Evolutionary conservation across 441 rosid genomes (phyloP).

Genomic region (Biscutella auriculata): DNA sequence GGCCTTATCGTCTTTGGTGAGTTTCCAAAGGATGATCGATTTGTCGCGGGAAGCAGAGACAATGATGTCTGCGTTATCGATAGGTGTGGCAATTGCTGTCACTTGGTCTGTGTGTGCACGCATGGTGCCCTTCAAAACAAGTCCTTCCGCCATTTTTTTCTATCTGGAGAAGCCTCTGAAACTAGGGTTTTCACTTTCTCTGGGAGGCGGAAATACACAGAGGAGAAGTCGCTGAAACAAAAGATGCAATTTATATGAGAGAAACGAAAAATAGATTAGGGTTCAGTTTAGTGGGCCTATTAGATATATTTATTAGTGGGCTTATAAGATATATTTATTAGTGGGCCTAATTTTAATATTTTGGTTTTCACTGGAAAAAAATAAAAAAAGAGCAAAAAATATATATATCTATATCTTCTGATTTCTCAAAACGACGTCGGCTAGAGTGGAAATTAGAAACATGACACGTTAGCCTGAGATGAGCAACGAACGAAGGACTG

Average conservation of each 20-base stretch:
- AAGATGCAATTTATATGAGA: slow-evolving; percentile 3
- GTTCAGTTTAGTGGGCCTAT: slow-evolving; percentile 13
- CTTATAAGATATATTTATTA: background rate
- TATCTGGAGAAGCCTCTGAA: slow-evolving; percentile 5
- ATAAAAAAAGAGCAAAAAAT: no score
- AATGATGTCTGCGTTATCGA: slow-evolving; percentile 80
- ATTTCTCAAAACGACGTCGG: background rate
- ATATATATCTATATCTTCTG: no score
- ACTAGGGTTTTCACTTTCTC: slow-evolving; percentile 17
- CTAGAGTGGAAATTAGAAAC: background rate
- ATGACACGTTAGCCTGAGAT: background rate
- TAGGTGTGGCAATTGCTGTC: slow-evolving; percentile 86
- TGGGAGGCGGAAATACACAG: slow-evolving; percentile 11
- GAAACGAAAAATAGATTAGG: slow-evolving; percentile 6
- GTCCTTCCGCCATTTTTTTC: slow-evolving; percentile 40
- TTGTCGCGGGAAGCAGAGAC: slow-evolving; percentile 92
- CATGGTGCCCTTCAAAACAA: slow-evolving; percentile 76
- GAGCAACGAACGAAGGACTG: background rate
- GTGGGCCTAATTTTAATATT: background rate
- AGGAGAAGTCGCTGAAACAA: background rate
- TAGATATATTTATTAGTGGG: background rate
- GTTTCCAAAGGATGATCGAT: slow-evolving; percentile 78
- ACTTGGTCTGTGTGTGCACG: slow-evolving; percentile 89
- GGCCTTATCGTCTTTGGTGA: slow-evolving; percentile 67
- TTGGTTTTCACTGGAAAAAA: no score